Base-by-base conservation (phyloP, 768 basidiomycete species). In the Auriscalpium microsporum region DNA sequence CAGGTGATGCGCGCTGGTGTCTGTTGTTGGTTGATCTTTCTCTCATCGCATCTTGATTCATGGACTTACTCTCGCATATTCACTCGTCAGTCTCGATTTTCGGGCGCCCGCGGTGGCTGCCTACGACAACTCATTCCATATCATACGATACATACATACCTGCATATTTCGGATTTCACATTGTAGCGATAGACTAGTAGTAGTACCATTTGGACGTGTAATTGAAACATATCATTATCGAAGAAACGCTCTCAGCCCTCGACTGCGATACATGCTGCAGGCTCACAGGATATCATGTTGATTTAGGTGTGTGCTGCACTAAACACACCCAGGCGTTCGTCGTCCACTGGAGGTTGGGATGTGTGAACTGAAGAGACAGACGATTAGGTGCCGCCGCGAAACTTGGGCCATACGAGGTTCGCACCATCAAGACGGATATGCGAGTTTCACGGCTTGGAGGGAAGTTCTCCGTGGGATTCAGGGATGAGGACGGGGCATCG, bases 1-100 rank as follows among this genome's bases (percentile, higher is more conserved):
- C 58, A 72, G 68, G 65, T 77, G 69, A 73, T 55, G 36, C 36
- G 34, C 4, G 4, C 28, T 28, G 28, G 28, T 7, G 28, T 4
- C 28, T 28, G 28, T 2, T 7, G 28, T 4, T 7, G 28, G 28
- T 28, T 4, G 40, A 42, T 42, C n/a, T 17, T 14, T 42, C 40
- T 42, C 17, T 4, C 17, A 7, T 42, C 8, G 40, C 17, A 42
- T 17, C 14, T 28, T 28, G 28, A 28, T 28, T 28, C 14, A 42
- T 42, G 3, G 40, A 42, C 40, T 4, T 42, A 3, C 40, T 42
- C 17, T 42, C 8, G 6, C 40, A 42, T 42, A n/a, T n/a, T 2
- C 40, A 42, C 1, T n/a, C 10, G 10, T 42, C 40, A 42, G 11
- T 42, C 40, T 42, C 11, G n/a, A 42, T 42, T 14, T 42, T 42